Evolutionary conservation across 805 yeast genomes (phyloP).

Genomic region (Candida insectorum): DNA sequence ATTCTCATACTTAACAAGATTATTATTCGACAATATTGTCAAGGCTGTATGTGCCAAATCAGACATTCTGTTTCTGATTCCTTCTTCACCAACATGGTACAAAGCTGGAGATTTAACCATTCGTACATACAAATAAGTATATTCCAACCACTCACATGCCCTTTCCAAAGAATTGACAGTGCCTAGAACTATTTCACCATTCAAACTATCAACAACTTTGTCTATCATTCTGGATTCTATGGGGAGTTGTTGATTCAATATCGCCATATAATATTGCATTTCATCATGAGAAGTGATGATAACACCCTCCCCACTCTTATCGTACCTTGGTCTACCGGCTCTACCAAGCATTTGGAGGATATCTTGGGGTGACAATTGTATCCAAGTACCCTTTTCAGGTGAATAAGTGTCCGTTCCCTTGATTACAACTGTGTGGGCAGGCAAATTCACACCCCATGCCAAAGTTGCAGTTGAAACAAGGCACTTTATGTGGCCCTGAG

Average conservation of each 20-base stretch:
- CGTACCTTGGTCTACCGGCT: conserved; percentile 96
- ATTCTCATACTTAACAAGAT: conserved; percentile 59
- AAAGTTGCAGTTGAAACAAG: conserved; percentile 88
- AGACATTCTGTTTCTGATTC: conserved; percentile 57
- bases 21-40: conserved; percentile 48
- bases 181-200: conserved; percentile 85
- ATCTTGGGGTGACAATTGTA: conserved; percentile 90
- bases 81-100: conserved; percentile 72
- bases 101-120: conserved; percentile 70
- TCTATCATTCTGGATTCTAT: conserved; percentile 84
- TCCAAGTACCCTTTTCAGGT: conserved; percentile 88
- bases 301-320: conserved; percentile 88
- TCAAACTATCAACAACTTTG: conserved; percentile 66
- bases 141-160: conserved; percentile 77
- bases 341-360: conserved; percentile 96
- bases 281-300: conserved; percentile 86
- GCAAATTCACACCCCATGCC: conserved; percentile 97
- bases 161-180: conserved; percentile 56
- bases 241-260: conserved; percentile 87
- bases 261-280: conserved; percentile 82
- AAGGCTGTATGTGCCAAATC: conserved; percentile 81
- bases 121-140: conserved; percentile 74
- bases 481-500: conserved; percentile 81
- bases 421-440: conserved; percentile 91
- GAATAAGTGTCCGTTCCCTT: conserved; percentile 93